A percentile compares a stretch with the other conserved stretches of the same genome.
Conservation (phyloP, 192 early-diverging fungal species). For the Backusella psychrophila region DNA sequence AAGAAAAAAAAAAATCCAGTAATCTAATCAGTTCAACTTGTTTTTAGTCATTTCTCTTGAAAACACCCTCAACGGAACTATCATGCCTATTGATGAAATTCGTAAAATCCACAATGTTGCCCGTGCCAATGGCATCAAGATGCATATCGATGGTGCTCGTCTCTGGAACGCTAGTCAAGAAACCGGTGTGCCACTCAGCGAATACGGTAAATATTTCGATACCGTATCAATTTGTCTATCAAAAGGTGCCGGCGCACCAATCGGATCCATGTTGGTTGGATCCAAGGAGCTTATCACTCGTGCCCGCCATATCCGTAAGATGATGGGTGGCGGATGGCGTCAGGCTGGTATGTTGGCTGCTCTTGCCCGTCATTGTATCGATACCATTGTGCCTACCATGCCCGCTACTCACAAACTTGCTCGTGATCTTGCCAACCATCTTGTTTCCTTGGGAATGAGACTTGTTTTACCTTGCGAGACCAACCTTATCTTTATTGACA, state of each 20-base stretch:
- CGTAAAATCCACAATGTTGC: constrained; percentile 60
- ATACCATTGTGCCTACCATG: constrained; percentile 72
- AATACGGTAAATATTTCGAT: constrained; percentile 76
- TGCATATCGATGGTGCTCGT: constrained; percentile 91
- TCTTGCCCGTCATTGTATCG: constrained; percentile 71
- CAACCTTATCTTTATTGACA: constrained; percentile 88
- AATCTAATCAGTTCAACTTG: too few relatives aligned
- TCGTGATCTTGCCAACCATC: constrained; percentile 55
- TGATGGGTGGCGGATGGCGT: constrained; percentile 93
- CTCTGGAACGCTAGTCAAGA: constrained; percentile 85
- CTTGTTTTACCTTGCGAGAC: constrained; percentile 71
- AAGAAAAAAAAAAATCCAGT: not conserved
- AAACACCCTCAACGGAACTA: constrained; percentile 84
- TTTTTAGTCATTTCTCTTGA: constrained; percentile 71
- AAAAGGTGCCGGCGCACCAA: constrained; percentile 90
- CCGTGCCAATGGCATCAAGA: constrained; percentile 47
- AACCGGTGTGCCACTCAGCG: constrained; percentile 67
- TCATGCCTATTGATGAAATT: constrained; percentile 82
- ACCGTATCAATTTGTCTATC: constrained; percentile 86
- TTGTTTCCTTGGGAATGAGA: constrained; percentile 59
- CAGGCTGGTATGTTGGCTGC: constrained; percentile 86
- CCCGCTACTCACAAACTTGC: constrained; percentile 64
- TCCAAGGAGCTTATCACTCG: constrained; percentile 63
- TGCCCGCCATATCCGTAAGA: constrained; percentile 83
- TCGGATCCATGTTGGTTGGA: constrained; percentile 86